phyloP scores from a whole-genome alignment of 2,329 filamentous ascomycete species.

The Colletotrichum musae region DNA sequence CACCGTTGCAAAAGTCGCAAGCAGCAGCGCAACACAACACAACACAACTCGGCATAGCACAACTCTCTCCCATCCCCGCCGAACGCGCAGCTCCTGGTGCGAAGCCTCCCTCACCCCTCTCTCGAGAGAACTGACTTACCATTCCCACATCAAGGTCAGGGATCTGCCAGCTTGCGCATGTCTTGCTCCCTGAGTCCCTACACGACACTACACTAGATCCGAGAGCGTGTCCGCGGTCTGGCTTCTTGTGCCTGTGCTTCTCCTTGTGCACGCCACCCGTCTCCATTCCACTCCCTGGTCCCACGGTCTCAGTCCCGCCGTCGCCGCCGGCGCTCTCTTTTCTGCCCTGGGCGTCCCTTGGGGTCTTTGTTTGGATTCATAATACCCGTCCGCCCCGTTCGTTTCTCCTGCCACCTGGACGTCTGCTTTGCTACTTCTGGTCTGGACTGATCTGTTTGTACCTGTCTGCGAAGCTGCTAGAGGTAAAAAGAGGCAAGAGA shows the following conservation, averaged over 20 bases:
- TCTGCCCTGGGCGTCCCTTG: slow-evolving; percentile 9
- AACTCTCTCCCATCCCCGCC: neutral
- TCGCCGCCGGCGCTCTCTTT: slow-evolving; percentile 27
- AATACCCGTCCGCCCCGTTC: slow-evolving; percentile 37
- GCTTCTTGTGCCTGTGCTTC: slow-evolving; percentile 25
- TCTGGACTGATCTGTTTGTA: slow-evolving; percentile 31
- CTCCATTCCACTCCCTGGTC: slow-evolving; percentile 28
- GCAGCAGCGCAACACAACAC: slow-evolving; percentile 10
- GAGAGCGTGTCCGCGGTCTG: slow-evolving; percentile 31
- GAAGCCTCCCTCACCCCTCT: slow-evolving; percentile 31
- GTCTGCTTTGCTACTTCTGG: slow-evolving; percentile 35
- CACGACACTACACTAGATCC: slow-evolving; percentile 25
- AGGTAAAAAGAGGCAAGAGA: slow-evolving; percentile 10
- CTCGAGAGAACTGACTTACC: neutral
- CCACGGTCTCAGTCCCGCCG: slow-evolving; percentile 36
- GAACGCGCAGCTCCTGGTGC: slow-evolving; percentile 1
- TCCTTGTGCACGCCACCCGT: slow-evolving; percentile 34
- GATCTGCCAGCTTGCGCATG: slow-evolving; percentile 27
- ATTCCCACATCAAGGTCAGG: slow-evolving; percentile 23
- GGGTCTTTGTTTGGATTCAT: slow-evolving; percentile 36
- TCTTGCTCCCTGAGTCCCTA: slow-evolving; percentile 20
- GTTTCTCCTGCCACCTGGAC: slow-evolving; percentile 25
- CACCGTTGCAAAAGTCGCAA: slow-evolving; percentile 8
- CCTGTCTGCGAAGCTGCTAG: slow-evolving; percentile 16
- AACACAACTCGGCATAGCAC: slow-evolving; percentile 10